Conservation (phyloP, 1,139 yeast species). For the Yamadazyma mexicana region DNA sequence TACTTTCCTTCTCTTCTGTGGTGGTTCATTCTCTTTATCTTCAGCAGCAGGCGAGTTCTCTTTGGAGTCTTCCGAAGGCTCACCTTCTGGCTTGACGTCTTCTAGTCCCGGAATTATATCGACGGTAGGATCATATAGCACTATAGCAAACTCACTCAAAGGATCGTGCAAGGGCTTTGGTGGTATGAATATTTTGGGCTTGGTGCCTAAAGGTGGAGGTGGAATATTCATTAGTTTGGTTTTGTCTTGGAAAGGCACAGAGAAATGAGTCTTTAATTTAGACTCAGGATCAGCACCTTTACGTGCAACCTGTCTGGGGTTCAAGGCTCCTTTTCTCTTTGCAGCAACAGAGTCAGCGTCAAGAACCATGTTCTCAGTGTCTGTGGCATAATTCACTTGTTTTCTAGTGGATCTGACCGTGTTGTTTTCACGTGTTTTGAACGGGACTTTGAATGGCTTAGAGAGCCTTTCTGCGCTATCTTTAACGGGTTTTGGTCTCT, state of each 20-base stretch:
- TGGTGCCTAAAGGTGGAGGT: slow-evolving; percentile 82
- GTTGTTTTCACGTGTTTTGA: slow-evolving; percentile 25
- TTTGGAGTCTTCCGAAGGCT: slow-evolving; percentile 14
- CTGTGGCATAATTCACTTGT: slow-evolving; percentile 30
- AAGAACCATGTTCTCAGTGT: slow-evolving; percentile 19
- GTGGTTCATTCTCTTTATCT: slow-evolving; percentile 7
- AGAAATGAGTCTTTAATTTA: slow-evolving; percentile 43
- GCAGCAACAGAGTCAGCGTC: slow-evolving; percentile 8
- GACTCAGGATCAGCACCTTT: slow-evolving; percentile 26
- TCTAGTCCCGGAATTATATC: slow-evolving; percentile 53
- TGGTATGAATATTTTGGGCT: slow-evolving; percentile 64
- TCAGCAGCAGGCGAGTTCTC: slow-evolving; percentile 19
- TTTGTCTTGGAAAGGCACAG: slow-evolving; percentile 49
- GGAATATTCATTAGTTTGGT: slow-evolving; percentile 38
- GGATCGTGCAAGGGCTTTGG: slow-evolving; percentile 96
- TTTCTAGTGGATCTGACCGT: slow-evolving; percentile 25
- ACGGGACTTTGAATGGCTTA: slow-evolving; percentile 45
- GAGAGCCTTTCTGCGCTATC: slow-evolving; percentile 37
- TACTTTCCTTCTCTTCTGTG: slow-evolving; percentile 29
- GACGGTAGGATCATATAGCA: slow-evolving; percentile 90
- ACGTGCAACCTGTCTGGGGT: slow-evolving; percentile 37
- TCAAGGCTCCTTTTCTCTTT: slow-evolving; percentile 50
- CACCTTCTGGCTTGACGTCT: slow-evolving; percentile 18
- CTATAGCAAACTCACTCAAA: slow-evolving; percentile 88
- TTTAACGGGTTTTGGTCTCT: slow-evolving; percentile 39